These are phyloP conservation scores for Oidiodendron maius DNA, from an alignment of 495 filamentous ascomycete species.

Conservation along the genomic window DNA sequence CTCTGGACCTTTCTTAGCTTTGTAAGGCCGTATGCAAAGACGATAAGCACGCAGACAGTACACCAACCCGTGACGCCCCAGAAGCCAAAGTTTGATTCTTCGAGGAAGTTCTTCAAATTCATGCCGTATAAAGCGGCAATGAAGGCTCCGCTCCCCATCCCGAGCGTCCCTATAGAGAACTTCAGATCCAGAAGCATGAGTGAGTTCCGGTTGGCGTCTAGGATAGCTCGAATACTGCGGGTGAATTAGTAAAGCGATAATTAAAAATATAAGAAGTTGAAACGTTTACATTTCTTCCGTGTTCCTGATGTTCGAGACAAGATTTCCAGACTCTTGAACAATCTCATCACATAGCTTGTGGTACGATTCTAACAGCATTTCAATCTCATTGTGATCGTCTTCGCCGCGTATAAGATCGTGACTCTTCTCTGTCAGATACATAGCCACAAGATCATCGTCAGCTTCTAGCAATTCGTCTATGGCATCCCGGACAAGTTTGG, in stretches of 20 bases:
- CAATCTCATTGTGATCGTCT: conserved; percentile 92
- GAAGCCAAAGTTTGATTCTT: conserved; percentile 92
- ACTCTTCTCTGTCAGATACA: conserved; percentile 89
- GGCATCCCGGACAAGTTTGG: conserved; percentile 86
- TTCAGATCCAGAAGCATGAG: conserved; percentile 97
- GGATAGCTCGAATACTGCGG: conserved; percentile 83
- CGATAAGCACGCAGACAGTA: conserved; percentile 64
- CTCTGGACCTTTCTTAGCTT: conserved; percentile 84
- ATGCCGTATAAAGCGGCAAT: conserved; percentile 97
- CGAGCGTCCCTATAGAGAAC: conserved; percentile 90
- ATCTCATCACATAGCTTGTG: conserved; percentile 98
- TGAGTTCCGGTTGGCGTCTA: conserved; percentile 96
- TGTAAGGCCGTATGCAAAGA: conserved; percentile 72
- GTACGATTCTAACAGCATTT: conserved; percentile 94
- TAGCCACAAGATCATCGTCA: conserved; percentile 88
- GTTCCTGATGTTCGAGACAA: conserved; percentile 93
- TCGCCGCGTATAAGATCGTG: conserved; percentile 68
- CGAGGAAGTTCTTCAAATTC: conserved; percentile 98
- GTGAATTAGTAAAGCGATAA: conserved; percentile 7
- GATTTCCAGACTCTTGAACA: conserved; percentile 85
- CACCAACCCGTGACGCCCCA: conserved; percentile 63
- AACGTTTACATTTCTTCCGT: conserved; percentile 89
- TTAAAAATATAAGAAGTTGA: not conserved
- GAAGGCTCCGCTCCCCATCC: conserved; percentile 86
- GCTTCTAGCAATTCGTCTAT: conserved; percentile 97